Base-by-base conservation (phyloP, 2,329 filamentous ascomycete species). In the Chaetomium globosum region DNA sequence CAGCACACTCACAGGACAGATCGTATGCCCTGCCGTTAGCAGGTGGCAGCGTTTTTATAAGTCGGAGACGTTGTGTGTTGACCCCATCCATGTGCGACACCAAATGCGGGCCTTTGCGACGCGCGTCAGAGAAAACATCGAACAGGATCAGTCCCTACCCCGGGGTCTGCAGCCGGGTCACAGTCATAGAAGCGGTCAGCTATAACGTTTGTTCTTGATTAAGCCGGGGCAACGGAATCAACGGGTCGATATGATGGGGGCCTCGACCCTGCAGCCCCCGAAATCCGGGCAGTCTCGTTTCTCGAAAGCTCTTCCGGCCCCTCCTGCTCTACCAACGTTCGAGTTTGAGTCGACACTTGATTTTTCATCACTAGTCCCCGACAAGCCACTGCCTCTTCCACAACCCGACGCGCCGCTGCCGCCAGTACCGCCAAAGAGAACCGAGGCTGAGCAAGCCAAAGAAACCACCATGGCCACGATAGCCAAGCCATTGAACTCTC, bases 221-320 rank as follows among this genome's bases (percentile, higher is more conserved):
- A 57, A 36, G 43, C 64, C 56, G 56, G 51, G 31, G 56, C 26
- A 31, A 28, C 60, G 55, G 64, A 28, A 49, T 56, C 57, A 33
- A 48, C 39, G 21, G 21, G 61, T 58, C 53, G 51, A 59, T 57
- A 72, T 67, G 67, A 72, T 74, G 73, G 71, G 68, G 61, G 66
- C 71, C 23, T 61, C 72, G 49, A 70, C 70, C 63, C 64, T 74
- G 55, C 61, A 69, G 65, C 65, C 67, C 64, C 70, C 73, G 55
- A 72, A 69, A 67, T 64, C 66, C 16, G 82, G 82, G 71, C 77
- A 78, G 62, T 86, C 84, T 70, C 83, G 83, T 74, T 85, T 84
- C 76, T 85, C 84, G 73, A 87, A 87, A 76, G 83, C 83, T 39
- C 77, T 87, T 68, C 84, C 84, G 39, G 77, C 79, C 63, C 81